Conservation (phyloP, 257 asterid genomes). For the Nicotiana otophora region DNA sequence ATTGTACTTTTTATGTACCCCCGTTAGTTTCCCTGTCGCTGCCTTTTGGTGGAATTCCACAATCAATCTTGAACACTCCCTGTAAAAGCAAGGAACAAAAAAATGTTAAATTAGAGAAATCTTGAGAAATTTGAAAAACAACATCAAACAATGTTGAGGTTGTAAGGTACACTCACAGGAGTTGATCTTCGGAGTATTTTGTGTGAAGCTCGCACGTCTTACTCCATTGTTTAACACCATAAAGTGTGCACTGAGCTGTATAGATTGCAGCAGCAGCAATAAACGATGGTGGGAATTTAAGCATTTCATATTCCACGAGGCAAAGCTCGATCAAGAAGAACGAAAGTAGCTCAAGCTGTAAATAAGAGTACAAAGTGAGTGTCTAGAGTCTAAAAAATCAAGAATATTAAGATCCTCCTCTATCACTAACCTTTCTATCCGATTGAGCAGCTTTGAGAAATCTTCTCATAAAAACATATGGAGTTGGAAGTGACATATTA, state of each 20-base stretch:
- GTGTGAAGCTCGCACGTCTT: conserved; percentile 76
- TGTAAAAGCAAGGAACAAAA: neutral
- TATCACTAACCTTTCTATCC: conserved; percentile 49
- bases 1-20: conserved; percentile 69
- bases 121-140: neutral
- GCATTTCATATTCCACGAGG: conserved; percentile 83
- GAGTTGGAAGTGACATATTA: conserved; percentile 82
- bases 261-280: conserved; percentile 70
- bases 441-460: conserved; percentile 90
- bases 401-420: neutral
- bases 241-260: conserved; percentile 67
- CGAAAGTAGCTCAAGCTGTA: conserved; percentile 66
- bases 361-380: neutral
- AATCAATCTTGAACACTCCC: conserved; percentile 61
- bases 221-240: conserved; percentile 63
- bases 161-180: conserved; percentile 37
- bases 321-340: conserved; percentile 82
- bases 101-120: neutral
- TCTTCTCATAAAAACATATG: conserved; percentile 74
- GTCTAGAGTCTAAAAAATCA: neutral
- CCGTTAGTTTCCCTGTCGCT: conserved; percentile 62
- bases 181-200: conserved; percentile 60
- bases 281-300: conserved; percentile 62
- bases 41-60: conserved; percentile 57
- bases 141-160: neutral